Evolutionary conservation across 139 green algal species (phyloP).

Genomic region (Tetraselmis chui): DNA sequence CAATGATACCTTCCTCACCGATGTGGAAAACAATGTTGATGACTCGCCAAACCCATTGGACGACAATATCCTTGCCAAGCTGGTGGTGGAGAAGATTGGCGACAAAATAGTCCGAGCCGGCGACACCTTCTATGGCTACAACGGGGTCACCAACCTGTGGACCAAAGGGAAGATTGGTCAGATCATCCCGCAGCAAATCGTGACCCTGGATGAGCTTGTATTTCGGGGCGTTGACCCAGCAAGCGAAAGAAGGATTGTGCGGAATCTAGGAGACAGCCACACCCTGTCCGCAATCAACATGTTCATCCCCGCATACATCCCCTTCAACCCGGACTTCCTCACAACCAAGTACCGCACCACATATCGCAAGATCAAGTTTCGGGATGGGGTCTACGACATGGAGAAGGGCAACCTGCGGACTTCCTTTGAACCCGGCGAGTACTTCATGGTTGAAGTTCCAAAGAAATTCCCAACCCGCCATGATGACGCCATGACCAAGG

Average conservation of each 20-base stretch:
- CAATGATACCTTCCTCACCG: too few species aligned
- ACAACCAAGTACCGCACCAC: background rate
- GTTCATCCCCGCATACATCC: background rate
- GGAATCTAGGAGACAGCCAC: background rate
- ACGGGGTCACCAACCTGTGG: background rate
- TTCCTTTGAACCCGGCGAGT: background rate
- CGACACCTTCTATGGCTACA: background rate
- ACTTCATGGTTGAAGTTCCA: background rate
- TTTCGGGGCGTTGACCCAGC: background rate
- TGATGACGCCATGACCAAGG: background rate
- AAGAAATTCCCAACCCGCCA: background rate
- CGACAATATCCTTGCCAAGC: background rate
- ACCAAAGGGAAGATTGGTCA: background rate
- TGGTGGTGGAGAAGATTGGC: background rate
- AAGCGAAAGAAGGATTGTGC: background rate
- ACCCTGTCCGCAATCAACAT: background rate
- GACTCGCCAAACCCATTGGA: background rate
- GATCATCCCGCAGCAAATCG: background rate
- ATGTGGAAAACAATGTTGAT: background rate
- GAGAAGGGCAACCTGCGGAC: background rate
- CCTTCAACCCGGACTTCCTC: background rate
- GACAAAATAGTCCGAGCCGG: background rate
- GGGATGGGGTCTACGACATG: background rate
- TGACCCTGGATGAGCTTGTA: background rate
- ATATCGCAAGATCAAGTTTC: background rate